phyloP scores from a whole-genome alignment of 208 protist species.

The Blechomonas ayalai region DNA sequence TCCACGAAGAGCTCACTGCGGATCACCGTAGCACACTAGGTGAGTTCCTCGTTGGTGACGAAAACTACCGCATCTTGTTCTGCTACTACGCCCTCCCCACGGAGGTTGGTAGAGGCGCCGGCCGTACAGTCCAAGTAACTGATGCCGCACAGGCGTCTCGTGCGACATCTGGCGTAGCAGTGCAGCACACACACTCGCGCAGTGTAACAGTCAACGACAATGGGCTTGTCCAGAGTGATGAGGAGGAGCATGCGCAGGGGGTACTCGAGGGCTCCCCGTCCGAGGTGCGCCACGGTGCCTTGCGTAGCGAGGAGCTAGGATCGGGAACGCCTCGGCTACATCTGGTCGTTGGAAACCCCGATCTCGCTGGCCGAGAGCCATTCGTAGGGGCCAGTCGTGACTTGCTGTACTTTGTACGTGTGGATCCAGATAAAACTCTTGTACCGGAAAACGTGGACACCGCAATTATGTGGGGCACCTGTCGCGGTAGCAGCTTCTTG shows the following conservation, averaged over 20 bases:
- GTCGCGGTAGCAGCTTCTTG: constrained; percentile 45
- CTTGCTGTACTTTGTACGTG: constrained; percentile 67
- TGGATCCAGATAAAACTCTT: constrained; percentile 73
- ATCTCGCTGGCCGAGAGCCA: constrained; percentile 19
- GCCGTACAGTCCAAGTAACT: not conserved
- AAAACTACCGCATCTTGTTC: constrained; percentile 57
- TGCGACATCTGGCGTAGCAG: not conserved
- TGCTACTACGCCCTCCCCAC: constrained; percentile 48
- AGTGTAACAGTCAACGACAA: too few species aligned
- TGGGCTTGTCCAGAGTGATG: too few species aligned
- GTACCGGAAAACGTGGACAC: constrained; percentile 85
- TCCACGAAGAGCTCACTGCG: constrained; percentile 28
- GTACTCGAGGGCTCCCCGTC: not conserved
- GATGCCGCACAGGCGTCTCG: not conserved
- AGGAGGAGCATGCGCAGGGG: not conserved
- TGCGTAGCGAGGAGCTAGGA: too few species aligned
- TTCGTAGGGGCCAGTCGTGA: constrained; percentile 32
- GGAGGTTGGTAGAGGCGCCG: not conserved
- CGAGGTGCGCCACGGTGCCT: too few species aligned
- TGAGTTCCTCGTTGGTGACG: constrained; percentile 85
- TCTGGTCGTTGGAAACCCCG: constrained; percentile 2
- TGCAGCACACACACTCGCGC: too few species aligned
- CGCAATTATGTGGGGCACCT: constrained; percentile 70
- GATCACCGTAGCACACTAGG: constrained; percentile 48
- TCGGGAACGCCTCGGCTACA: constrained; percentile 14